Conservation (phyloP, 2,329 filamentous ascomycete species). For the Diaporthe sp. region DNA sequence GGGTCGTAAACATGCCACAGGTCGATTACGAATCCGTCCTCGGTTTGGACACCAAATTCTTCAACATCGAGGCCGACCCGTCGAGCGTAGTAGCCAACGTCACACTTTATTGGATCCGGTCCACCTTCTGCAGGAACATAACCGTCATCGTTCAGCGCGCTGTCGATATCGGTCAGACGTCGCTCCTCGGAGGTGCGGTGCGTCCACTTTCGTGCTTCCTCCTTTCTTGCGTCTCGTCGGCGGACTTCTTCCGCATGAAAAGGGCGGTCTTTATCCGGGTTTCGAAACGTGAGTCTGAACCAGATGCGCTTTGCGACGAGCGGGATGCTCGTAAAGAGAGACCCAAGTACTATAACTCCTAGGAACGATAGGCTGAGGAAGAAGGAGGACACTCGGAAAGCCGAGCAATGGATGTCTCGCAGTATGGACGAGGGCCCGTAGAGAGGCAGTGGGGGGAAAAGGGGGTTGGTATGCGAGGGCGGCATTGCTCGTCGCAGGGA, state of each 20-base stretch:
- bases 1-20: slow-evolving; percentile 94
- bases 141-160: slow-evolving; percentile 59
- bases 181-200: slow-evolving; percentile 55
- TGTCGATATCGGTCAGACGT: slow-evolving; percentile 58
- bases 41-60: slow-evolving; percentile 86
- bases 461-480: slow-evolving; percentile 79
- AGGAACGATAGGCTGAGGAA: slow-evolving; percentile 85
- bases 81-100: slow-evolving; percentile 88
- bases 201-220: slow-evolving; percentile 75
- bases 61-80: slow-evolving; percentile 91
- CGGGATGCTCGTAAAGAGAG: slow-evolving; percentile 77
- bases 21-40: slow-evolving; percentile 92
- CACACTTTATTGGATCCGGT: slow-evolving; percentile 81
- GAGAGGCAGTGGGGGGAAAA: slow-evolving; percentile 87
- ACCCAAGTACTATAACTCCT: slow-evolving; percentile 79
- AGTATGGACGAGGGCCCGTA: slow-evolving; percentile 81
- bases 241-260: slow-evolving; percentile 82
- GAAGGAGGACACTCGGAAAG: slow-evolving; percentile 78
- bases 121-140: slow-evolving; percentile 85
- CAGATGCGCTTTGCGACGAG: slow-evolving; percentile 63
- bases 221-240: slow-evolving; percentile 68
- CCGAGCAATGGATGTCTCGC: slow-evolving; percentile 75
- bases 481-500: slow-evolving; percentile 66
- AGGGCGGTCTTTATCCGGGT: slow-evolving; percentile 73
- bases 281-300: slow-evolving; percentile 68